Conservation (phyloP, 116 monocot species). For the Zostera marina region DNA sequence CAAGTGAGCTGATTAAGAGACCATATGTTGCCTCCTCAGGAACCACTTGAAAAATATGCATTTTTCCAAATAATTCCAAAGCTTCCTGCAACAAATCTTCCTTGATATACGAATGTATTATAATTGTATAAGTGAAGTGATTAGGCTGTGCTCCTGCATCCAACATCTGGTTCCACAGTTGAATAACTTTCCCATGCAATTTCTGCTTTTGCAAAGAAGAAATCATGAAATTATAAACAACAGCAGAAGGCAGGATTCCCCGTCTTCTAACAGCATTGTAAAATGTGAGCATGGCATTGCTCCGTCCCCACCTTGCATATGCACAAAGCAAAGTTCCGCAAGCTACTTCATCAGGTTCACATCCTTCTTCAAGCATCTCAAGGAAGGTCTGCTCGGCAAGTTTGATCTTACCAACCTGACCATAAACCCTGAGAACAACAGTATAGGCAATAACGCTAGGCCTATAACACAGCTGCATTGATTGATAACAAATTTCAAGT, state of each 20-base stretch:
- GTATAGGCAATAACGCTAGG: constrained; percentile 89
- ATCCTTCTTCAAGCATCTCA: constrained; percentile 91
- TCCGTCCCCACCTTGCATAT: constrained; percentile 84
- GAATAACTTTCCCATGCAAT: constrained; percentile 46
- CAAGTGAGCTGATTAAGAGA: constrained; percentile 43
- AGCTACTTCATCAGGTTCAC: constrained; percentile 91
- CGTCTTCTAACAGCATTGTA: constrained; percentile 56
- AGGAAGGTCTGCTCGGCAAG: constrained; percentile 79
- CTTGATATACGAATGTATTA: constrained; percentile 59
- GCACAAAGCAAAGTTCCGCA: constrained; percentile 91
- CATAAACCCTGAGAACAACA: constrained; percentile 67
- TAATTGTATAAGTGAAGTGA: constrained; percentile 59
- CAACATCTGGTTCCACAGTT: constrained; percentile 63
- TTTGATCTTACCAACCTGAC: constrained; percentile 86
- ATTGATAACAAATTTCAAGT: constrained; percentile 3
- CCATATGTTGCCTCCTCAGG: constrained; percentile 77
- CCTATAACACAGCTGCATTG: constrained; percentile 74
- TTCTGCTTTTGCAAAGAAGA: constrained; percentile 91
- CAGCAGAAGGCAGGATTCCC: constrained; percentile 54
- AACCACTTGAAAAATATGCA: constrained; percentile 39
- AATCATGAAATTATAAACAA: constrained; percentile 92
- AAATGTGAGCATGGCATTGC: constrained; percentile 78
- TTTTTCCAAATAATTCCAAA: constrained; percentile 45
- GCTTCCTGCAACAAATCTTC: constrained; percentile 44
- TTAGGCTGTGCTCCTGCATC: constrained; percentile 46